These are phyloP conservation scores for Fraxinus latifolia DNA, from an alignment of 305 asterid species.

Conservation along the genomic window DNA sequence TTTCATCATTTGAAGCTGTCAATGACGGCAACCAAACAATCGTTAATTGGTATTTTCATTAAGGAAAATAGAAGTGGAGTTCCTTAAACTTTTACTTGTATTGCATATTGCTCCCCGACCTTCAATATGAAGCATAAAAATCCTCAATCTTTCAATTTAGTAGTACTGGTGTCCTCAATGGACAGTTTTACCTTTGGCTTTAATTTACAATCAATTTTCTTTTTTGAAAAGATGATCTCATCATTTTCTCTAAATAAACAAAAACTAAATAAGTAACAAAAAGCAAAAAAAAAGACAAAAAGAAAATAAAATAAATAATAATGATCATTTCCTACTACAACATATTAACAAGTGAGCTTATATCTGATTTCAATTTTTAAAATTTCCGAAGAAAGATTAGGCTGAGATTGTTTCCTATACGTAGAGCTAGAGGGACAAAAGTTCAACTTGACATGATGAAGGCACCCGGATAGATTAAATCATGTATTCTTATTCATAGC, in stretches of 20 bases:
- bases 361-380: neutral
- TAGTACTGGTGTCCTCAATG: neutral
- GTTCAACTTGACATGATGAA: neutral
- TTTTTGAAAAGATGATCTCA: neutral
- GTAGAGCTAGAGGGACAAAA: neutral
- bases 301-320: neutral
- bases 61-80: neutral
- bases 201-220: neutral
- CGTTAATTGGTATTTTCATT: neutral
- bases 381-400: neutral
- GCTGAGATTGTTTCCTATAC: neutral
- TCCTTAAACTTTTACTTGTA: neutral
- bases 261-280: neutral
- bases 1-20: neutral
- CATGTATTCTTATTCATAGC: neutral
- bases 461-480: neutral
- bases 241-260: neutral
- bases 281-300: no score
- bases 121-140: neutral
- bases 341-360: neutral
- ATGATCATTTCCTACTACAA: neutral
- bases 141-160: neutral
- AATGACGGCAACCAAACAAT: neutral
- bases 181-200: neutral
- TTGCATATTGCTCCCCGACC: neutral